phyloP scores from a whole-genome alignment of 768 basidiomycete species.

The Cubamyces lactineus region DNA sequence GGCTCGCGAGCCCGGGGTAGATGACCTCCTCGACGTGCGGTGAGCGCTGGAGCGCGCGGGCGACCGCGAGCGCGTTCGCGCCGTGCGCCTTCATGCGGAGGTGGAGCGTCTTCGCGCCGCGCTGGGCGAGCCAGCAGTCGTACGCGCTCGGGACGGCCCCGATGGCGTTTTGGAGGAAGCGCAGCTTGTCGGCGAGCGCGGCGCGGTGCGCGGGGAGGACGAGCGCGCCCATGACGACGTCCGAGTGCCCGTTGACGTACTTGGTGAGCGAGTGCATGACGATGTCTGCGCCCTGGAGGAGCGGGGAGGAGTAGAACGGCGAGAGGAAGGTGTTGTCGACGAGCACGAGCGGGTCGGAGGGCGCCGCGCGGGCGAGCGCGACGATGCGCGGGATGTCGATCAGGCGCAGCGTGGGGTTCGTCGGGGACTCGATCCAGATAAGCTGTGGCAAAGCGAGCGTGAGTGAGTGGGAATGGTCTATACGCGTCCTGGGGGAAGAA shows the following conservation, averaged over 20 bases:
- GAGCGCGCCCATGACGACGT: conserved; percentile 88
- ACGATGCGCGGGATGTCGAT: conserved; percentile 79
- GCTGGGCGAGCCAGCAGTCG: conserved; percentile 89
- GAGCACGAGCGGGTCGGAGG: conserved; percentile 72
- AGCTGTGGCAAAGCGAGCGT: conserved; percentile 50
- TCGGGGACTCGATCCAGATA: conserved; percentile 94
- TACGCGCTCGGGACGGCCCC: conserved; percentile 85
- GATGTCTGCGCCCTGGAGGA: conserved; percentile 83
- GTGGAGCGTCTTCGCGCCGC: conserved; percentile 90
- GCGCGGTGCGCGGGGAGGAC: conserved; percentile 65
- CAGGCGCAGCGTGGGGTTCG: conserved; percentile 90
- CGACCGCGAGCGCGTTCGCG: conserved; percentile 76
- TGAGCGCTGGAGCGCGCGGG: conserved; percentile 55
- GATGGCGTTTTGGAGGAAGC: conserved; percentile 89
- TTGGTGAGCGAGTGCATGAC: conserved; percentile 86
- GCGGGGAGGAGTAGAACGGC: conserved; percentile 87
- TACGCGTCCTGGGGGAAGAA: not conserved
- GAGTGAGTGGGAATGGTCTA: not conserved
- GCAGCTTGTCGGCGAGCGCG: conserved; percentile 55
- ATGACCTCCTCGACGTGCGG: conserved; percentile 77
- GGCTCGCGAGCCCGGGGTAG: conserved; percentile 79
- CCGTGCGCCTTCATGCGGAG: conserved; percentile 90
- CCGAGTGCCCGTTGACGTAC: conserved; percentile 93
- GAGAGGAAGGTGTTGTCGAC: conserved; percentile 97
- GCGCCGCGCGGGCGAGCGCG: conserved; percentile 62